Evolutionary conservation across 495 filamentous ascomycete genomes (phyloP).

Genomic region (Oidiodendron maius): DNA sequence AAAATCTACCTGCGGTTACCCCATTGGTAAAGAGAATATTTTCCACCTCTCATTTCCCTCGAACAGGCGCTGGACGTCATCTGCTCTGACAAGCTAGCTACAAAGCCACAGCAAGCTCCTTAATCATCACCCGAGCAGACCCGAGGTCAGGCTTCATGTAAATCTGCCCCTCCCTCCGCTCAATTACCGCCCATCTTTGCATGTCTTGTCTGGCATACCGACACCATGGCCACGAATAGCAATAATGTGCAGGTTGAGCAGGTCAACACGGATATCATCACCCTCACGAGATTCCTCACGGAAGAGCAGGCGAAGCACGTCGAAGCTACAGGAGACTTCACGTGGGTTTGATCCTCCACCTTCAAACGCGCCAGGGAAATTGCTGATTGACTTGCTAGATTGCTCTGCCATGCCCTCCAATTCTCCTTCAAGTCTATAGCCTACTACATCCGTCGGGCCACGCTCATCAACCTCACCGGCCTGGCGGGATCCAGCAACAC

Average conservation of each 20-base stretch:
- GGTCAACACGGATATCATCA: constrained; percentile 93
- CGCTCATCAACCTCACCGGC: constrained; percentile 93
- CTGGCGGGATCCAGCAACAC: constrained; percentile 92
- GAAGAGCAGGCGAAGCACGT: constrained; percentile 92
- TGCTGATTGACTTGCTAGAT: constrained; percentile 39
- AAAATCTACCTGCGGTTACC: too few relatives aligned
- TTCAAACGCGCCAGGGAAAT: background rate
- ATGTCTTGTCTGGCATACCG: constrained; percentile 3
- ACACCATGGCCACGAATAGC: constrained; percentile 31
- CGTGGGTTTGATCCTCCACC: constrained; percentile 49
- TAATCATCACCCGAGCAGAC: constrained; percentile 12
- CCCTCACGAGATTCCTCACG: constrained; percentile 89
- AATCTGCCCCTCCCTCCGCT: background rate
- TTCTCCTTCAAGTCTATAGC: constrained; percentile 99
- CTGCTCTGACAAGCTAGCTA: too few relatives aligned
- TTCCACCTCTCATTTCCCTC: too few relatives aligned
- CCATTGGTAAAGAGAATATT: too few relatives aligned
- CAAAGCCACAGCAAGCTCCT: background rate
- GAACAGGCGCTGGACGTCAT: too few relatives aligned
- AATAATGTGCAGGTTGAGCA: constrained; percentile 54
- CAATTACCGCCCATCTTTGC: background rate
- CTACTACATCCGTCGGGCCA: constrained; percentile 97
- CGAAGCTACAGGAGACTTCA: constrained; percentile 97
- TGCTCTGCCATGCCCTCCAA: constrained; percentile 95
- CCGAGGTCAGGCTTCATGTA: constrained; percentile 14